These are phyloP conservation scores for Suillus placidus DNA, from an alignment of 768 basidiomycete species.

Conservation along the genomic window DNA sequence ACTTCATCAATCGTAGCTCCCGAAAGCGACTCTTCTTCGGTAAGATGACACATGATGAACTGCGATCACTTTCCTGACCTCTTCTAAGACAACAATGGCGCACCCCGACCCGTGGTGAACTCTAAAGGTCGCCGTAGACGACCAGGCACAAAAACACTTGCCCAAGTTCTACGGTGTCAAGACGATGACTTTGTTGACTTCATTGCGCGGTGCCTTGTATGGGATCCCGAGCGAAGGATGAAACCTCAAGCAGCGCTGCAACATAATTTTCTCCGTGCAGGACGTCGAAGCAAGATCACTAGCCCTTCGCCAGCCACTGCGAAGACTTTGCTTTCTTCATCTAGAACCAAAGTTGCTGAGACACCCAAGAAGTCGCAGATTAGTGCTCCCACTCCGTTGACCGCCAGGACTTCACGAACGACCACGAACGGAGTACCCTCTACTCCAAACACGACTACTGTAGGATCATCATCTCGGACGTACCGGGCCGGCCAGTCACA, in stretches of 20 bases:
- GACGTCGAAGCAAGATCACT: slow-evolving; percentile 55
- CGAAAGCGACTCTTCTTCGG: slow-evolving; percentile 97
- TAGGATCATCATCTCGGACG: slow-evolving; percentile 64
- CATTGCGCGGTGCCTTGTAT: slow-evolving; percentile 93
- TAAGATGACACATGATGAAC: slow-evolving; percentile 39
- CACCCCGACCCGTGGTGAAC: slow-evolving; percentile 91
- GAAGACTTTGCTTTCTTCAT: slow-evolving; percentile 61
- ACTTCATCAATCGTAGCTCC: slow-evolving; percentile 91
- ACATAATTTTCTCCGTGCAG: slow-evolving; percentile 83
- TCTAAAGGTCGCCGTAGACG: slow-evolving; percentile 93
- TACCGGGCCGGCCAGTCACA: slow-evolving; percentile 73
- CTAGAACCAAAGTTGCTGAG: slow-evolving; percentile 59
- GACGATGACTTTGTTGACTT: slow-evolving; percentile 98
- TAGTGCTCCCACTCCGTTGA: slow-evolving; percentile 84
- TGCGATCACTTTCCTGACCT: slow-evolving; percentile 13
- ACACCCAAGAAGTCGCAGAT: slow-evolving; percentile 92
- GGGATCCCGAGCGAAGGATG: slow-evolving; percentile 96
- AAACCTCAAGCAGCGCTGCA: slow-evolving; percentile 92
- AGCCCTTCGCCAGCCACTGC: slow-evolving; percentile 47
- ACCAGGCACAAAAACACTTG: slow-evolving; percentile 88
- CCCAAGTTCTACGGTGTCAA: slow-evolving; percentile 86
- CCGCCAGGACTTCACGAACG: slow-evolving; percentile 71
- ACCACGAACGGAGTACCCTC: slow-evolving; percentile 51
- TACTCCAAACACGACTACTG: slow-evolving; percentile 61
- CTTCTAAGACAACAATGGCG: slow-evolving; percentile 82